These are phyloP conservation scores for Colletotrichum chlorophyti DNA, from an alignment of 2,329 filamentous ascomycete genomes.

Conservation along the genomic window DNA sequence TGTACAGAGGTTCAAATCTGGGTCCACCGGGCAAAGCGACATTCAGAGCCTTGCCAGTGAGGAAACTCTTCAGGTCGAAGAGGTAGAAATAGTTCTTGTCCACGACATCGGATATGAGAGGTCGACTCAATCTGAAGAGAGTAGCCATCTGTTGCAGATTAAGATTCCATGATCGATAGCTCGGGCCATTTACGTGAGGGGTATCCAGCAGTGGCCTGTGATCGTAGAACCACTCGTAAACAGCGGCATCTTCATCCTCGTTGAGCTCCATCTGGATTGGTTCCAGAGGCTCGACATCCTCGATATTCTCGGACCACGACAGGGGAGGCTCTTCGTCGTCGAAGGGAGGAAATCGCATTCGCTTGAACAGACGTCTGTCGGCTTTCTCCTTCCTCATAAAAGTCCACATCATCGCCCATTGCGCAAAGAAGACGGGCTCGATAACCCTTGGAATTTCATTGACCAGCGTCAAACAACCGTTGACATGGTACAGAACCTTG, in stretches of 20 bases:
- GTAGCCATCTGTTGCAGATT: slow-evolving; percentile 95
- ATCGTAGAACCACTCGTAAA: slow-evolving; percentile 98
- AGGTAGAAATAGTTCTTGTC: slow-evolving; percentile 99
- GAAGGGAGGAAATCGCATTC: slow-evolving; percentile 98
- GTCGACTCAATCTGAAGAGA: slow-evolving; percentile 88
- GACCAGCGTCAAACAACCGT: slow-evolving; percentile 94
- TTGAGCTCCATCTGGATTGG: slow-evolving; percentile 99
- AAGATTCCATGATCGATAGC: slow-evolving; percentile 96
- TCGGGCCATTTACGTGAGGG: slow-evolving; percentile 91
- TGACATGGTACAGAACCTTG: slow-evolving; percentile 97
- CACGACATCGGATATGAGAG: slow-evolving; percentile 87
- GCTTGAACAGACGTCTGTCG: slow-evolving; percentile 93
- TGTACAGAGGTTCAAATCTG: slow-evolving; percentile 95
- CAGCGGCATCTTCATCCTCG: slow-evolving; percentile 87
- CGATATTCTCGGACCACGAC: slow-evolving; percentile 98
- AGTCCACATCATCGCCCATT: slow-evolving; percentile 99
- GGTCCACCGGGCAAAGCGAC: slow-evolving; percentile 97
- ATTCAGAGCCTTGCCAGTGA: slow-evolving; percentile 95
- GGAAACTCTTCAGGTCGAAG: slow-evolving; percentile 93
- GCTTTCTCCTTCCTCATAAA: slow-evolving; percentile 98
- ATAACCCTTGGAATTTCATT: slow-evolving; percentile 97
- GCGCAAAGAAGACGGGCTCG: slow-evolving; percentile 95
- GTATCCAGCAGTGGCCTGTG: slow-evolving; percentile 91
- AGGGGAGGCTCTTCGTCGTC: slow-evolving; percentile 98
- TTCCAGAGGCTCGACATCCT: slow-evolving; percentile 96